A percentile compares a stretch with the other conserved stretches of the same genome.
Conservation (phyloP, 2,329 filamentous ascomycete genomes). For the Trichophyton mentagrophytes region DNA sequence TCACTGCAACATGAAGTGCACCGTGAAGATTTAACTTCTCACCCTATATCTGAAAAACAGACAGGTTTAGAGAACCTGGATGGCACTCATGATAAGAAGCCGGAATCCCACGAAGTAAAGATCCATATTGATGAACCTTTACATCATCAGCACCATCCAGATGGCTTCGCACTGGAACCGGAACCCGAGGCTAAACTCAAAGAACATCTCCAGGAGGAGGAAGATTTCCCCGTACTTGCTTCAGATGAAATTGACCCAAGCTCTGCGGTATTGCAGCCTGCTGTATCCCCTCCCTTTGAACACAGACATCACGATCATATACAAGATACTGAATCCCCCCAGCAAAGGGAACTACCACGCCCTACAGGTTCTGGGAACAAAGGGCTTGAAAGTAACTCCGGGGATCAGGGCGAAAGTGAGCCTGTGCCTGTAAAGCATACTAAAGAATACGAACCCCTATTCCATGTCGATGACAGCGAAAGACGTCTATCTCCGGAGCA, state of each 20-base stretch:
- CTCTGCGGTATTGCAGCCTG: slow-evolving; percentile 59
- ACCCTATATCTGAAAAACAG: slow-evolving; percentile 33
- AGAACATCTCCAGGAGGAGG: slow-evolving; percentile 34
- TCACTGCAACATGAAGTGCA: neutral
- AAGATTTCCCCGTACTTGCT: slow-evolving; percentile 68
- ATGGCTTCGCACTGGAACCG: slow-evolving; percentile 41
- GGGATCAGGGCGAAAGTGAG: slow-evolving; percentile 36
- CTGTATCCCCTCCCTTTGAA: slow-evolving; percentile 62
- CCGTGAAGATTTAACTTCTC: neutral
- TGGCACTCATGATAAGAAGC: slow-evolving; percentile 19
- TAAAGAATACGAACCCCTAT: slow-evolving; percentile 88
- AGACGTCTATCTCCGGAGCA: slow-evolving; percentile 27
- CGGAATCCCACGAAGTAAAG: slow-evolving; percentile 16
- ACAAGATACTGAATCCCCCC: slow-evolving; percentile 28
- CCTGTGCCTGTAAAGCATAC: slow-evolving; percentile 64
- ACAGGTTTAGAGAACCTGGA: slow-evolving; percentile 10
- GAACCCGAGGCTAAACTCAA: slow-evolving; percentile 39
- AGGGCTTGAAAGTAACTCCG: slow-evolving; percentile 40
- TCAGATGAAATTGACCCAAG: slow-evolving; percentile 68
- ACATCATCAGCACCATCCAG: slow-evolving; percentile 30
- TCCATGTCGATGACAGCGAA: slow-evolving; percentile 59
- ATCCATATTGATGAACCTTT: slow-evolving; percentile 66
- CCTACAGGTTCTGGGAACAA: slow-evolving; percentile 47
- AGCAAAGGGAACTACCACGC: slow-evolving; percentile 38
- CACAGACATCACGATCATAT: slow-evolving; percentile 42